Conservation (phyloP, 371 early-diverging fungal genomes). For the Rhizomucor pusillus region DNA sequence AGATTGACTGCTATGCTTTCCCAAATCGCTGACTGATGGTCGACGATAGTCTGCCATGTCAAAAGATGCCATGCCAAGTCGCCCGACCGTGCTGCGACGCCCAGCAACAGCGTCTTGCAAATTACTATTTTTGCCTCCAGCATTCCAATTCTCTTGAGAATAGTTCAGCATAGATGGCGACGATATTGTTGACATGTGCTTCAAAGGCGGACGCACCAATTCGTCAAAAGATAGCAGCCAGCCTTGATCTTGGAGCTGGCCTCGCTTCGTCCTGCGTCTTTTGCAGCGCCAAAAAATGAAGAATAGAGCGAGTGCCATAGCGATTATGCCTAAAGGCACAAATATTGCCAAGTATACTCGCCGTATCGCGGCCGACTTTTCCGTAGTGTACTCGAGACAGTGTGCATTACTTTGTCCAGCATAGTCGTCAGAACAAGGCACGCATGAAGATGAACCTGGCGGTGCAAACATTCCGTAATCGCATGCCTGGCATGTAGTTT, state of each 20-base stretch:
- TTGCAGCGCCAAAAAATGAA: constrained; percentile 16
- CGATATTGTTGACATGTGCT: constrained; percentile 1
- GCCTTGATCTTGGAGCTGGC: constrained; percentile 32
- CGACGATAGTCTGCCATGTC: too few relatives aligned
- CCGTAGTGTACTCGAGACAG: constrained; percentile 13
- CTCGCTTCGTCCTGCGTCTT: constrained; percentile 18
- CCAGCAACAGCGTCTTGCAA: too few relatives aligned
- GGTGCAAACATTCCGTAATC: constrained; percentile 16
- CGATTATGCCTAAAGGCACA: constrained; percentile 22
- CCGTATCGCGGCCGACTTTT: constrained; percentile 5
- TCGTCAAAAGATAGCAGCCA: constrained; percentile 45
- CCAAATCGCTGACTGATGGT: too few relatives aligned
- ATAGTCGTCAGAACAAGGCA: constrained; percentile 21
- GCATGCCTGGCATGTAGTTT: constrained; percentile 31
- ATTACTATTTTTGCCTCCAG: too few relatives aligned
- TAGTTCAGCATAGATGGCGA: not conserved
- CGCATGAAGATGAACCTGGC: constrained; percentile 18
- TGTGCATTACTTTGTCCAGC: constrained; percentile 9
- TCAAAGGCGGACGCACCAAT: constrained; percentile 15
- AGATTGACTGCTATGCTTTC: too few relatives aligned
- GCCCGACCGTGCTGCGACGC: too few relatives aligned
- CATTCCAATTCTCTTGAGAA: not conserved
- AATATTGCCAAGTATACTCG: constrained; percentile 26
- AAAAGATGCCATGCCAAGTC: too few relatives aligned
- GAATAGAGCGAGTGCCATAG: not conserved